A percentile compares a stretch with the other conserved stretches of the same genome.
phyloP scores from a whole-genome alignment of 1,284 basidiomycete species.

The Boletus albobrunnescens region DNA sequence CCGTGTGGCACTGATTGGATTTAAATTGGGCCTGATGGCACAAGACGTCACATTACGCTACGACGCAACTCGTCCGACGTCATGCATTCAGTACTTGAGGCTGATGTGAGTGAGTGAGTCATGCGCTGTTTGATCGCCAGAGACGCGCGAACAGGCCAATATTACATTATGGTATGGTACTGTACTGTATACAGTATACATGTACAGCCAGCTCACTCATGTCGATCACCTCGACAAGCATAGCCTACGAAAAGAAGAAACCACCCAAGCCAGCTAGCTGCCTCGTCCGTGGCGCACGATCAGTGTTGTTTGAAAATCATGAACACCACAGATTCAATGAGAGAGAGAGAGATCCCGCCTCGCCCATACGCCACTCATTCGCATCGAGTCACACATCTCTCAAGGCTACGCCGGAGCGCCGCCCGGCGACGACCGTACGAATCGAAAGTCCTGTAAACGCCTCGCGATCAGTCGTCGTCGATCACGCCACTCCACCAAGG shows the following conservation, averaged over 20 bases:
- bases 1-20: background rate
- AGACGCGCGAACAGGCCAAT: background rate
- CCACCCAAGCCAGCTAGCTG: background rate
- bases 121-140: too few species aligned
- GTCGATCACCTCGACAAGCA: too few species aligned
- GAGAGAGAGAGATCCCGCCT: too few species aligned
- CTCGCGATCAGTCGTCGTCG: constrained; percentile 6
- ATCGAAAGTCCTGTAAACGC: background rate
- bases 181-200: too few species aligned
- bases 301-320: constrained; percentile 16
- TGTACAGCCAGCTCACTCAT: background rate
- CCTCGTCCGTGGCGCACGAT: background rate
- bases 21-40: background rate
- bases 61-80: constrained; percentile 1
- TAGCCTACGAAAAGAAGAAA: too few species aligned
- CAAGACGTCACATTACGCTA: too few species aligned
- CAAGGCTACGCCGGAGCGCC: constrained; percentile 2
- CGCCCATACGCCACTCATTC: background rate
- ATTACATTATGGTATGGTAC: too few species aligned
- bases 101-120: too few species aligned
- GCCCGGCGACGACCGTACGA: background rate
- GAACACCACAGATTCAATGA: too few species aligned
- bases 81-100: background rate
- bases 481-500: constrained; percentile 4
- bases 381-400: background rate